Base-by-base conservation (phyloP, 192 early-diverging fungal genomes). In the Rhizoclosmatium globosum region DNA sequence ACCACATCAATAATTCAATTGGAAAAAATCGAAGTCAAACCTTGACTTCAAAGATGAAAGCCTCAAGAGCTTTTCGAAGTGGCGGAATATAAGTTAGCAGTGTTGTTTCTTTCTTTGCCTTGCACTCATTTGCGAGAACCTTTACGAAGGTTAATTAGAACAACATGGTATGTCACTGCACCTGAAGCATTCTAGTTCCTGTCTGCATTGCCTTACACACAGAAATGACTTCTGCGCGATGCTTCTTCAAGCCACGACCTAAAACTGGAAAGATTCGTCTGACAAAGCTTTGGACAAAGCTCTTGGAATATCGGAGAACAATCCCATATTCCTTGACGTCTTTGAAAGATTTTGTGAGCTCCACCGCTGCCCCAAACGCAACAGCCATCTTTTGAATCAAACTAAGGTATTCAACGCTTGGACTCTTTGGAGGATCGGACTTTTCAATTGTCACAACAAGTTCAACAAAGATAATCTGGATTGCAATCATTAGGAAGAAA, bases 1-100 rank as follows among this genome's bases (percentile, higher is more conserved):
- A 31, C 46, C 50, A 62, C 7, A 56, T 15, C 53, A n/a, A 56
- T 31, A 31, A 43, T 13, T 21, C 13, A 31, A 64, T 13, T 23
- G 13, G 23, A 64, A 64, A 64, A 64, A 39, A 62, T 19, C 60
- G 60, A 7, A 39, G 7, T 31, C 60, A 62, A 62, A 71, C 70
- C 70, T 78, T 78, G 53, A 78, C 77, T 70, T 68, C 67, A 70
- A 70, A 78, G 42, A 78, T 59, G 46, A 78, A 70, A 3, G 77
- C 77, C 58, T 78, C 77, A 15, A 78, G 53, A 13, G 46, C 48
- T 42, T 71, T 68, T 21, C 77, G 77, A 11, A 78, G 58, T 17
- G 77, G 77, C n/a, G 77, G 77, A 23, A 78, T 62, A 62, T 71
- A 43, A 47, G 58, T 31, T 2, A 71, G 43, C 23, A 78, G 15